Evolutionary conservation across 2,329 filamentous ascomycete genomes (phyloP), one percentile per base, ranked within the genome.

Genomic region (Ophiocordyceps camponoti-floridani): DNA sequence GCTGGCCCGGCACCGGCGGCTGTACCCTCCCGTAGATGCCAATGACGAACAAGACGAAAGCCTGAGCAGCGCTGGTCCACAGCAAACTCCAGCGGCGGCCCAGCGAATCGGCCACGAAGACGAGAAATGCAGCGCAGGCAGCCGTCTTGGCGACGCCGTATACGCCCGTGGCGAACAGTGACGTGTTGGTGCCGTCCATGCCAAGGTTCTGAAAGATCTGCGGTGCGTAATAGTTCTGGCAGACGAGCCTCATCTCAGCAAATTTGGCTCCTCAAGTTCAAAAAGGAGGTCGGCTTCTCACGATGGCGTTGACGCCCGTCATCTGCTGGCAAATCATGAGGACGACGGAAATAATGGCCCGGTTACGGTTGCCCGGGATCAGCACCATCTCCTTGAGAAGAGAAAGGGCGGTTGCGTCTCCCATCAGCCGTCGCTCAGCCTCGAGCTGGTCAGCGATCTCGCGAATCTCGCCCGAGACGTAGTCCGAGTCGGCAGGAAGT

Each of bases 81-180:
- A 82, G 62, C 18, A 83, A 63, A 52, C 71, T 67, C 48, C 58
- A 60, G 14, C 78, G 65, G 46, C 82, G 72, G 19, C 82, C 82
- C 1, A 85, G 72, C 2, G 77, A 79, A 56, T 85, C 82, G 47
- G 77, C 78, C 13, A 73, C 71, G 51, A 83, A 78, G 50, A 80
- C 55, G 26, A 85, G 66, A 65, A 84, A 85, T 44, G 68, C 55
- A 5, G 70, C 67, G 54, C 77, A 82, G 37, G 75, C 72, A 10
- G 67, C 60, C 61, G 80, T 77, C 59, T 85, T 85, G 46, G 83
- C 73, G 45, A 84, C 70, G 26, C 81, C 81, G 55, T 84, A 85
- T 50, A 85, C 72, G 38, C 82, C 81, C 0, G 81, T 84, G 4
- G 82, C 79, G 56, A 85, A 82, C 23, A 85, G 72, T 16, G 72